These are phyloP conservation scores for Yarrowia osloensis DNA, from an alignment of 805 yeast genomes.

Conservation along the genomic window DNA sequence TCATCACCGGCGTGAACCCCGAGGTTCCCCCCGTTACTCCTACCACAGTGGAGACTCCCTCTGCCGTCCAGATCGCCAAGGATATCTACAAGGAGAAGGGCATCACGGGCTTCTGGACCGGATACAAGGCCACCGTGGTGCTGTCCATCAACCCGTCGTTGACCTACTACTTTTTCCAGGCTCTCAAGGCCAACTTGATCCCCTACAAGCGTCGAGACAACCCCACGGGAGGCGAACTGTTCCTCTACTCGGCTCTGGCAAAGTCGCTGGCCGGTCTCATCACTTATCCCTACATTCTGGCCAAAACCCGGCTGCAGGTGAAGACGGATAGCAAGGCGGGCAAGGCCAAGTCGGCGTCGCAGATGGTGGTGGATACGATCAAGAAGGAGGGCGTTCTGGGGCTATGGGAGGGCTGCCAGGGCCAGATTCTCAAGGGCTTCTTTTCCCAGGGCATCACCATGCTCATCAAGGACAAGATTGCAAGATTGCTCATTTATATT, in stretches of 20 bases:
- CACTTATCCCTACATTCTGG: constrained; percentile 77
- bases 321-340: constrained; percentile 35
- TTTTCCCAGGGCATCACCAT: constrained; percentile 43
- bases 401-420: constrained; percentile 65
- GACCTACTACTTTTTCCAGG: constrained; percentile 43
- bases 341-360: constrained; percentile 16
- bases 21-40: neutral
- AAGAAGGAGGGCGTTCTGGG: constrained; percentile 76
- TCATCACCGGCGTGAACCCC: neutral
- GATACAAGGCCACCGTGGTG: constrained; percentile 40
- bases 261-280: constrained; percentile 65
- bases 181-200: constrained; percentile 34
- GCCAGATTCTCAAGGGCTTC: constrained; percentile 42
- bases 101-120: constrained; percentile 43
- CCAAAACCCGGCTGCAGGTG: constrained; percentile 70
- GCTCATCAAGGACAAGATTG: constrained; percentile 45
- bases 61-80: constrained; percentile 33
- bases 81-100: constrained; percentile 40
- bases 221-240: constrained; percentile 50
- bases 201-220: constrained; percentile 37
- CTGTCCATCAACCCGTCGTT: constrained; percentile 42
- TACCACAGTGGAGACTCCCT: neutral
- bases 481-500: constrained; percentile 36
- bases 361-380: constrained; percentile 47
- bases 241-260: constrained; percentile 66